phyloP scores from a whole-genome alignment of 768 basidiomycete species.

The Tricholoma sp. region DNA sequence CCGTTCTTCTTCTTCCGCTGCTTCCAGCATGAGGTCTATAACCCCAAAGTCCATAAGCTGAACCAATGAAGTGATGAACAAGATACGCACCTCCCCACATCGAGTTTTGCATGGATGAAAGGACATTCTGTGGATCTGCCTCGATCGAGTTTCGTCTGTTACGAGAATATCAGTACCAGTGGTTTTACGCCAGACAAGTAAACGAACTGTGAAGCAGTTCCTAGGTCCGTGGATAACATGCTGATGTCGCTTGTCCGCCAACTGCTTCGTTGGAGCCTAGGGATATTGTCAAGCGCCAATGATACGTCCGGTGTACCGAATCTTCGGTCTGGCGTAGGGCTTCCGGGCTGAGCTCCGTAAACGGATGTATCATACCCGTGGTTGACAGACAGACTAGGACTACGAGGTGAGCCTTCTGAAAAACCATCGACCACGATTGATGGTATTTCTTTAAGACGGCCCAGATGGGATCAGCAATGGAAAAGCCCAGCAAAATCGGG shows the following conservation, averaged over 20 bases:
- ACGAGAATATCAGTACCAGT: constrained; percentile 1
- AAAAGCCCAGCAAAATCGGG: neutral
- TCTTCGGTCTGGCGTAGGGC: constrained; percentile 33
- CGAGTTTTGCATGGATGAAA: constrained; percentile 60
- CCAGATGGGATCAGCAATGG: neutral
- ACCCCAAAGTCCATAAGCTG: constrained; percentile 14
- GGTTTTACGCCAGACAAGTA: neutral
- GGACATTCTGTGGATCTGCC: constrained; percentile 43
- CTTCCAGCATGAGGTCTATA: constrained; percentile 38
- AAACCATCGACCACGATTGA: constrained; percentile 63
- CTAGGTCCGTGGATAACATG: constrained; percentile 49
- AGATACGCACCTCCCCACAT: constrained; percentile 62
- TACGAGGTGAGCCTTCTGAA: constrained; percentile 30
- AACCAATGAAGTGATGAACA: neutral
- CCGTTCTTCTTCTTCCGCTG: constrained; percentile 37
- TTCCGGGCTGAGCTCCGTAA: constrained; percentile 24
- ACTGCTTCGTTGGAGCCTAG: constrained; percentile 50
- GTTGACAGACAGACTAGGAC: constrained; percentile 34
- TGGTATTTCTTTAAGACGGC: constrained; percentile 48
- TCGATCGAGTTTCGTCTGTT: constrained; percentile 35
- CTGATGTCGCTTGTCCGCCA: constrained; percentile 56
- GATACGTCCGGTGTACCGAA: constrained; percentile 43
- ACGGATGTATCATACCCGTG: constrained; percentile 21
- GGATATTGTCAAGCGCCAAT: constrained; percentile 36
- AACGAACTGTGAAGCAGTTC: constrained; percentile 40